These are phyloP conservation scores for Mortierella sp. DNA, from an alignment of 371 early-diverging fungal species.

Conservation along the genomic window DNA sequence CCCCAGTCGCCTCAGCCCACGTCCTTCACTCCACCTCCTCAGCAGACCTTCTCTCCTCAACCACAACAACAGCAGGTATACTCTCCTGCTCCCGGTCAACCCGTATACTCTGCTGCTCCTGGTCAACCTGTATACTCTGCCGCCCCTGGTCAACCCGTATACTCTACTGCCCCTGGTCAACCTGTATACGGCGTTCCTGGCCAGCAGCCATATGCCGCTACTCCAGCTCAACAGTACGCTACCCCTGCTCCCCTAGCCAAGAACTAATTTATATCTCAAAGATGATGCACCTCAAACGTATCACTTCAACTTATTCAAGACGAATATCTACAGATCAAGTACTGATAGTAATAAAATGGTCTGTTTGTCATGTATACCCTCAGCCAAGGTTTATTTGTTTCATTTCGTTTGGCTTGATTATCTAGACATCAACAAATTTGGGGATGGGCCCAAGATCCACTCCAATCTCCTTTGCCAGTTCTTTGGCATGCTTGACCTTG, in stretches of 20 bases:
- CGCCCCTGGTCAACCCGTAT: not conserved
- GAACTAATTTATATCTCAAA: conserved; percentile 12
- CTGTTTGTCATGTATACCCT: too few relatives aligned
- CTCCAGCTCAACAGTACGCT: conserved; percentile 6
- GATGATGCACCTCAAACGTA: not conserved
- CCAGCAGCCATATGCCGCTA: conserved; percentile 1
- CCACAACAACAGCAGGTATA: not conserved
- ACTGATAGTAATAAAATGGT: not conserved
- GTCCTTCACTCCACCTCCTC: conserved; percentile 5
- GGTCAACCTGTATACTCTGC: not conserved
- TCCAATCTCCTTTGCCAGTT: conserved; percentile 40
- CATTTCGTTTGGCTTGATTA: not conserved
- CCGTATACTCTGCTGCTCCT: not conserved
- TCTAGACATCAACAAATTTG: conserved; percentile 28
- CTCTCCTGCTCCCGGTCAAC: not conserved
- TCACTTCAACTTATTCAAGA: not conserved
- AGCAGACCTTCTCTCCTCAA: conserved; percentile 4
- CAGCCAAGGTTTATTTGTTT: not conserved
- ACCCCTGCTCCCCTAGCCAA: conserved; percentile 25
- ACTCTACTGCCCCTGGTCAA: not conserved
- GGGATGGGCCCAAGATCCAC: conserved; percentile 50
- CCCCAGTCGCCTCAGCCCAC: conserved; percentile 14
- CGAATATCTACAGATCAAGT: not conserved
- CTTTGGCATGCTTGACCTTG: conserved; percentile 35
- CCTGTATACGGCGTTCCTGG: not conserved